A percentile compares a stretch with the other conserved stretches of the same genome.
Evolutionary conservation across 495 filamentous ascomycete species (phyloP).

Genomic region (Lasiosphaeria hispida): DNA sequence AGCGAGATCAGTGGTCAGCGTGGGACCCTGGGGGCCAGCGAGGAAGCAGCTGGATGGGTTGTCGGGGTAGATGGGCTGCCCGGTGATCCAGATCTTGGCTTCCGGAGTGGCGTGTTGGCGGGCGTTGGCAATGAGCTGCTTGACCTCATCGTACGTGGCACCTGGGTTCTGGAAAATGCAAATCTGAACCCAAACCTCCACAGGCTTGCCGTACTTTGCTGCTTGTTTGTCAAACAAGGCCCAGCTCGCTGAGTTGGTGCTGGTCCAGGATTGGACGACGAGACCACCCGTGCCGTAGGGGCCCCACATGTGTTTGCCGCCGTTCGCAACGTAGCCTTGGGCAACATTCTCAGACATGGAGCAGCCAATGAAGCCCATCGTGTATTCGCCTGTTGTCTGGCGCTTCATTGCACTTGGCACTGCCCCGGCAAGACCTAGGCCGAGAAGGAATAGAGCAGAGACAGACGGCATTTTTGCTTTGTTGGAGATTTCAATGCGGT

Average conservation of each 20-base stretch:
- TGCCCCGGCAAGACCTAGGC: not conserved
- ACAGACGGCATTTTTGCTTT: not conserved
- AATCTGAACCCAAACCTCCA: slow-evolving; percentile 24
- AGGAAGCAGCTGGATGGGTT: slow-evolving; percentile 24
- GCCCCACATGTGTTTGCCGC: slow-evolving; percentile 27
- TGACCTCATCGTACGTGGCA: slow-evolving; percentile 29
- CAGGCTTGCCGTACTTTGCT: slow-evolving; percentile 23
- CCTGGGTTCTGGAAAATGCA: slow-evolving; percentile 31
- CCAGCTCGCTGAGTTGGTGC: slow-evolving; percentile 25
- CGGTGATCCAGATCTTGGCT: slow-evolving; percentile 30
- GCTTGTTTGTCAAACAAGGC: slow-evolving; percentile 22
- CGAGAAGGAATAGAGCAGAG: not conserved
- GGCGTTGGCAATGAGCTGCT: slow-evolving; percentile 28
- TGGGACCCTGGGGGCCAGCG: slow-evolving; percentile 22
- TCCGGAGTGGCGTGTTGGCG: slow-evolving; percentile 26
- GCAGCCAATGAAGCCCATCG: slow-evolving; percentile 35
- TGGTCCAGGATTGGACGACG: slow-evolving; percentile 30
- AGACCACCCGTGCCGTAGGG: slow-evolving; percentile 31
- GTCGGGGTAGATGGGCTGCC: slow-evolving; percentile 29
- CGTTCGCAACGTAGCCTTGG: slow-evolving; percentile 27
- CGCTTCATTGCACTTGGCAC: no score
- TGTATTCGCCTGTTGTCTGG: not conserved
- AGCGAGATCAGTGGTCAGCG: slow-evolving; percentile 26
- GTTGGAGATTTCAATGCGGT: no score
- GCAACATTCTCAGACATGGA: slow-evolving; percentile 36